Base-by-base conservation (phyloP, 768 basidiomycete genomes). In the Agrocybe pediades region DNA sequence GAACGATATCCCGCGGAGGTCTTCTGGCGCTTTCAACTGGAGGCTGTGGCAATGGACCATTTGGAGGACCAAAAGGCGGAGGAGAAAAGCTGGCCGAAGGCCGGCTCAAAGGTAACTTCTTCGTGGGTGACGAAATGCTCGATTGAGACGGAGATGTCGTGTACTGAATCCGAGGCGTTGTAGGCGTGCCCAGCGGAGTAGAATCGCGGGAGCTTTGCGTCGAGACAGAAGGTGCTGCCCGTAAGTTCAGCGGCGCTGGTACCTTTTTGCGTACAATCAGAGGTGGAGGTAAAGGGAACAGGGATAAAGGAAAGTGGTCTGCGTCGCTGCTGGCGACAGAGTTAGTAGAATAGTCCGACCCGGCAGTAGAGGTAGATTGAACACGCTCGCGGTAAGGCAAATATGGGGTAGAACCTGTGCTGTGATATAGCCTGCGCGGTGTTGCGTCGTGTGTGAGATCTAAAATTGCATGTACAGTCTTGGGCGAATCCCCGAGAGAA, bases 121-220 rank as follows among this genome's bases (percentile, higher is more conserved):
- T 64, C 50, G 56, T 42, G 43, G 63, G 53, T 20, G 65, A 63
- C 52, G 49, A 3, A 42, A 61, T 44, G 52, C 54, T 62, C 30
- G 58, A 55, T 55, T 60, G 62, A 36, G 57, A 60, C 36, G 54
- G 62, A 39, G 62, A 62, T 56, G 49, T 58, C 23, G 55, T 42
- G 25, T 49, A 44, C 30, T 56, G 54, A 42, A 58, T 56, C 21
- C 62, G 64, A 36, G 72, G 66, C 6, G 74, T 71, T 2, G 73
- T 75, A 16, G 79, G 77, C 27, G 76, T 79, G 46, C 70, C 64
- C 11, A 75, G 57, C 2, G 77, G 76, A 17, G 77, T 80, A 40
- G 76, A 75, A 54, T 77, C 74, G 33, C 59, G 57, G 21, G 75
- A 74, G 51, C 69, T 71, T 16, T 49, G 61, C 17, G 73, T 69